Percentiles rank a stretch among this genome's conserved stretches.
Evolutionary conservation across 2,329 filamentous ascomycete species (phyloP).

Genomic region (Acrocalymma vagum): DNA sequence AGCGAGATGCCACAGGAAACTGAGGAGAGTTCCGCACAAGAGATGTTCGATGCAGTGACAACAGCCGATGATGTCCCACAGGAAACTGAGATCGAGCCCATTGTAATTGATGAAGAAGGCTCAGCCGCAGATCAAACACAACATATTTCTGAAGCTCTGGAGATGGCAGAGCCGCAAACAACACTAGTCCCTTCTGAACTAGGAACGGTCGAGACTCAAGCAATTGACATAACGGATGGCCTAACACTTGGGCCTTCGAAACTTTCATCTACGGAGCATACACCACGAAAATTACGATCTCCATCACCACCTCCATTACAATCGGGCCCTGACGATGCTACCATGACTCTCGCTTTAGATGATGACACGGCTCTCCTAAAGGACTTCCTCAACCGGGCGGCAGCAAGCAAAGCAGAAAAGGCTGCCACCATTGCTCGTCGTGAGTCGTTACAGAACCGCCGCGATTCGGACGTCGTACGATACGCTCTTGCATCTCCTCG

Average conservation of each 20-base stretch:
- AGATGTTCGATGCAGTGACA: too few species aligned
- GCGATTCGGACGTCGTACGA: constrained; percentile 57
- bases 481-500: constrained; percentile 57
- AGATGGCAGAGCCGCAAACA: not conserved
- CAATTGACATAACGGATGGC: constrained; percentile 39
- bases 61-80: constrained; percentile 1
- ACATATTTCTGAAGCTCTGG: constrained; percentile 1
- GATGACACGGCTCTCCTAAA: constrained; percentile 60
- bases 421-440: constrained; percentile 45
- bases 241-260: constrained; percentile 34
- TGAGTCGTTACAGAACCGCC: constrained; percentile 55
- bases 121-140: constrained; percentile 5
- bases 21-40: too few species aligned
- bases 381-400: constrained; percentile 59
- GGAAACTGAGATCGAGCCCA: too few species aligned
- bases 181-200: not conserved
- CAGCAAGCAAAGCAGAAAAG: constrained; percentile 54
- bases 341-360: constrained; percentile 46
- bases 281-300: constrained; percentile 35
- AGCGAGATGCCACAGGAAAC: too few species aligned
- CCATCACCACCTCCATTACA: constrained; percentile 32
- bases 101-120: constrained; percentile 8
- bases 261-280: constrained; percentile 16
- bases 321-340: constrained; percentile 35
- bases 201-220: not conserved